Evolutionary conservation across 148 eudicot genomes (phyloP).

Genomic region (Fallopia convolvulus): DNA sequence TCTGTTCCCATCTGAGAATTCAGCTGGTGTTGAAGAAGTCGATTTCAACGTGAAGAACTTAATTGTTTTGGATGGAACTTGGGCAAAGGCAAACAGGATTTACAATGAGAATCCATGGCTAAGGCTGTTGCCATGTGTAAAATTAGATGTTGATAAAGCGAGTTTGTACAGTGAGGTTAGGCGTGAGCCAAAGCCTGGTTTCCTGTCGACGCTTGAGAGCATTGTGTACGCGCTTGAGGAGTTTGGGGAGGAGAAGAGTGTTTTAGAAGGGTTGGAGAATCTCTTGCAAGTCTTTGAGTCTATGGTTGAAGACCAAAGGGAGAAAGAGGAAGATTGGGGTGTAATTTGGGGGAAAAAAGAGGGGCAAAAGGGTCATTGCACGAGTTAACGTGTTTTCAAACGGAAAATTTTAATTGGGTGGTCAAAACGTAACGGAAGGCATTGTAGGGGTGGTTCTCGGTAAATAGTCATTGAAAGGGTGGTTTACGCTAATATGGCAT

Average conservation of each 20-base stretch:
- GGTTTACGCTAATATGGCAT: no score
- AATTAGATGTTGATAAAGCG: constrained; percentile 50
- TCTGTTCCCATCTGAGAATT: constrained; percentile 56
- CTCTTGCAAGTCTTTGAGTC: constrained; percentile 71
- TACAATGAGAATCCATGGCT: constrained; percentile 90
- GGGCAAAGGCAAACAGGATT: constrained; percentile 80
- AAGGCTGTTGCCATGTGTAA: constrained; percentile 61
- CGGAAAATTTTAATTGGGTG: no score
- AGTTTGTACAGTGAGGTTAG: constrained; percentile 82
- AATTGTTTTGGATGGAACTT: constrained; percentile 89
- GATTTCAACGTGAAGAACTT: constrained; percentile 62
- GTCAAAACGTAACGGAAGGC: no score
- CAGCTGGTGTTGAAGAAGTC: constrained; percentile 36
- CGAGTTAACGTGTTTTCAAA: no score
- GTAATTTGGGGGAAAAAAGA: no score
- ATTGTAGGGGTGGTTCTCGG: no score
- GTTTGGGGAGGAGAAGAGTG: constrained; percentile 33
- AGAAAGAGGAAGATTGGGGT: no score
- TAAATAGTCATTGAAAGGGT: no score
- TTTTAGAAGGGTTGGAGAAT: constrained; percentile 36
- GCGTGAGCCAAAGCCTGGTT: constrained; percentile 65
- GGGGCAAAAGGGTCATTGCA: no score
- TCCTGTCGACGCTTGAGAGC: constrained; percentile 82
- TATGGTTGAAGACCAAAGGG: constrained; percentile 81
- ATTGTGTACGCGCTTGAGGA: constrained; percentile 66